Conservation (phyloP, 352 stramenopile species). For the Phytophthora constricta region DNA sequence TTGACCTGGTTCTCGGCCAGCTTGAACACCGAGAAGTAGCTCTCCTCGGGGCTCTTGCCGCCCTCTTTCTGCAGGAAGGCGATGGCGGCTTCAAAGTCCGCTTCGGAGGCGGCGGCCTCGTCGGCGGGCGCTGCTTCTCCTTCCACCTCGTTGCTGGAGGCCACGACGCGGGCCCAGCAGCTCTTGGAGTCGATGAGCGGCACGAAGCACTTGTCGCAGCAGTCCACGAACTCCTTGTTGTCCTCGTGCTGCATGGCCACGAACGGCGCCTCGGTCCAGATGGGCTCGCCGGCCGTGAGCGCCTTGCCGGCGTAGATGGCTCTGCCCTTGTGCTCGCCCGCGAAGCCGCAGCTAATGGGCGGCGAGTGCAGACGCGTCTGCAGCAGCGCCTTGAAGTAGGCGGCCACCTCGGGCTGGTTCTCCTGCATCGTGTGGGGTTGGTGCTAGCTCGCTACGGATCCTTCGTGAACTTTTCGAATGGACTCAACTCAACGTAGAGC, state of each 20-base stretch:
- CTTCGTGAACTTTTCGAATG: not conserved
- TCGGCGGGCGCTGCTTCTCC: slow-evolving; percentile 52
- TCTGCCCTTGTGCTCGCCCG: slow-evolving; percentile 70
- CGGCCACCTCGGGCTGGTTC: slow-evolving; percentile 48
- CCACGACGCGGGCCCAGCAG: slow-evolving; percentile 62
- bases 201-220: slow-evolving; percentile 84
- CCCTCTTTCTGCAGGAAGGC: slow-evolving; percentile 71
- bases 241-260: slow-evolving; percentile 78
- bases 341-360: slow-evolving; percentile 60
- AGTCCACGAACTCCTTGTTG: slow-evolving; percentile 85
- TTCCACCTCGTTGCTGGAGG: slow-evolving; percentile 46
- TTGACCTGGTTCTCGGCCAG: slow-evolving; percentile 60
- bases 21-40: slow-evolving; percentile 76
- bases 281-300: slow-evolving; percentile 65
- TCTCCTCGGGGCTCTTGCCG: slow-evolving; percentile 66
- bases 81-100: slow-evolving; percentile 67
- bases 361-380: slow-evolving; percentile 55
- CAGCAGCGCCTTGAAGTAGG: slow-evolving; percentile 73
- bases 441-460: not conserved
- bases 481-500: no score
- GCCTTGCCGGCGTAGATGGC: slow-evolving; percentile 65
- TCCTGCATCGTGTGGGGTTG: slow-evolving; percentile 38
- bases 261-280: slow-evolving; percentile 67
- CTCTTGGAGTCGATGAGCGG: slow-evolving; percentile 70
- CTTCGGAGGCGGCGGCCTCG: slow-evolving; percentile 44